These are phyloP conservation scores for Aaosphaeria arxii DNA, from an alignment of 2,329 filamentous ascomycete genomes.

Conservation along the genomic window DNA sequence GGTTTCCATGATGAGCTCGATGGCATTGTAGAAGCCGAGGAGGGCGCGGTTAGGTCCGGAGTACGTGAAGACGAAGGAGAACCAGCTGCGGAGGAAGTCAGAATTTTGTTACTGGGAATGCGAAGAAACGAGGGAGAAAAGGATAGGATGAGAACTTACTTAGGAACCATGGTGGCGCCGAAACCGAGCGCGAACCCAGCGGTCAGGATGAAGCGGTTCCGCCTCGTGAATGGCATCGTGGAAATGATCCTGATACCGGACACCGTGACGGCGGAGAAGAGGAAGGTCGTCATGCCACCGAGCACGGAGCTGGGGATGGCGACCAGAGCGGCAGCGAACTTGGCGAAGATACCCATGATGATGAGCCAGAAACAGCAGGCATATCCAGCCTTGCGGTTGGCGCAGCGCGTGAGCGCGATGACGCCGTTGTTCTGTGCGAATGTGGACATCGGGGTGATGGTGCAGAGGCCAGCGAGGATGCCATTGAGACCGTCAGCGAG, in stretches of 20 bases:
- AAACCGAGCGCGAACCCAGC: slow-evolving; percentile 72
- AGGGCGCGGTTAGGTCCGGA: slow-evolving; percentile 64
- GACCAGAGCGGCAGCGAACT: slow-evolving; percentile 76
- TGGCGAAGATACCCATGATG: slow-evolving; percentile 78
- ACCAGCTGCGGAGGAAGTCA: slow-evolving; percentile 54
- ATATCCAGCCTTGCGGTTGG: slow-evolving; percentile 77
- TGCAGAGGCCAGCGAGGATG: slow-evolving; percentile 71
- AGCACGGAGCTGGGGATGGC: slow-evolving; percentile 62
- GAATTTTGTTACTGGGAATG: neutral
- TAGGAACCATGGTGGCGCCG: slow-evolving; percentile 47
- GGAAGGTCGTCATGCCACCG: slow-evolving; percentile 65
- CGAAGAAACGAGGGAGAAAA: neutral
- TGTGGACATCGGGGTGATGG: slow-evolving; percentile 75
- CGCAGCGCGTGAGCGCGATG: slow-evolving; percentile 77
- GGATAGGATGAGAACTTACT: slow-evolving; percentile 19
- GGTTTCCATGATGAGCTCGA: slow-evolving; percentile 48
- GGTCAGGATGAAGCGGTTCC: slow-evolving; percentile 79
- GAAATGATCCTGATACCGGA: slow-evolving; percentile 75
- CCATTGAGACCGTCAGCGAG: slow-evolving; percentile 76
- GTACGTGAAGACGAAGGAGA: slow-evolving; percentile 70
- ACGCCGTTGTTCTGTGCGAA: slow-evolving; percentile 86
- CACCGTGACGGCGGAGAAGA: slow-evolving; percentile 74
- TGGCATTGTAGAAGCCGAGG: slow-evolving; percentile 70
- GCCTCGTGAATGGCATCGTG: slow-evolving; percentile 69
- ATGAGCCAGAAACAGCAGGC: slow-evolving; percentile 74